Evolutionary conservation across 2,329 filamentous ascomycete genomes (phyloP).

Genomic region (Cercospora sojina): DNA sequence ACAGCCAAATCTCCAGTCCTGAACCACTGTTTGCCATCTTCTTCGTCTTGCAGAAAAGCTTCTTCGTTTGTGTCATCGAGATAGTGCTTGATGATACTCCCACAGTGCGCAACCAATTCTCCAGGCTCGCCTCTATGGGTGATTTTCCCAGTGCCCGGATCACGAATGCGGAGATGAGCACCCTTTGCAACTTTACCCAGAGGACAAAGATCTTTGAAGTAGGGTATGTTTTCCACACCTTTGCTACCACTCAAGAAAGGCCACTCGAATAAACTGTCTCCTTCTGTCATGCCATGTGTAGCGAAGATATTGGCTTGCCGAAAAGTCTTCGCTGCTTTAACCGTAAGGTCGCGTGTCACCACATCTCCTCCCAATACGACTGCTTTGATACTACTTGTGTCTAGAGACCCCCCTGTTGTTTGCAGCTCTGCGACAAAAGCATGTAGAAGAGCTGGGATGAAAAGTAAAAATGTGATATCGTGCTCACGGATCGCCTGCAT

Average conservation of each 20-base stretch:
- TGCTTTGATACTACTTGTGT: slow-evolving; percentile 9
- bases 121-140: slow-evolving; percentile 20
- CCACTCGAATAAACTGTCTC: slow-evolving; percentile 25
- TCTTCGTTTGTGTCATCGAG: slow-evolving; percentile 22
- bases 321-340: slow-evolving; percentile 15
- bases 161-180: slow-evolving; percentile 20
- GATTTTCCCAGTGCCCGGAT: slow-evolving; percentile 16
- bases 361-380: slow-evolving; percentile 21
- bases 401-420: background rate
- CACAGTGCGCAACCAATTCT: slow-evolving; percentile 21
- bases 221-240: slow-evolving; percentile 16
- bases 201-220: slow-evolving; percentile 21
- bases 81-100: slow-evolving; percentile 24
- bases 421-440: slow-evolving; percentile 15
- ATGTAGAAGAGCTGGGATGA: slow-evolving; percentile 23
- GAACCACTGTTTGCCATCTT: slow-evolving; percentile 26
- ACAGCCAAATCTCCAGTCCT: slow-evolving; percentile 30
- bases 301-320: slow-evolving; percentile 15
- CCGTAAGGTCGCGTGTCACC: slow-evolving; percentile 19
- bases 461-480: slow-evolving; percentile 15
- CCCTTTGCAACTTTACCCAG: slow-evolving; percentile 17
- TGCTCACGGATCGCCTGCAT: slow-evolving; percentile 21
- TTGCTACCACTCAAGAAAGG: slow-evolving; percentile 6
- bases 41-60: slow-evolving; percentile 21
- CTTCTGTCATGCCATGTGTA: slow-evolving; percentile 26